Base-by-base conservation (phyloP, 345 rosid genomes). In the Hibiscus syriacus region DNA sequence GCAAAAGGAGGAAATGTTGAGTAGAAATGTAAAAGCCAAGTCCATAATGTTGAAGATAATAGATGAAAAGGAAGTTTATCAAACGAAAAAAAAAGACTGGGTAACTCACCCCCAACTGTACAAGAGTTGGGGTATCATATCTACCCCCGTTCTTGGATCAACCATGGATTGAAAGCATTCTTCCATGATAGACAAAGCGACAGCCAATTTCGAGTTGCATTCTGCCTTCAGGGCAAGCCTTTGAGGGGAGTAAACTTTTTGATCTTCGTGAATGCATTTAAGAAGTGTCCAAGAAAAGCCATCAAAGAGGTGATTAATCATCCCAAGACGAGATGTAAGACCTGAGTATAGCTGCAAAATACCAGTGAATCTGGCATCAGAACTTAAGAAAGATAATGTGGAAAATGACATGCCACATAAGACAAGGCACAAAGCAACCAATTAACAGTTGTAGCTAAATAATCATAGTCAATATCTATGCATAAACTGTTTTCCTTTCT, bases 81-180 rank as follows among this genome's bases (percentile, higher is more conserved):
- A 30, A 17, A 50, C 12, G 3, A 50, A 16, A 45, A 45, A 41
- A 67, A 23, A 30, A n/a, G 55, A 25, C 1, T 8, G 49, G 48
- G 61, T 27, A 13, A 65, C 76, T 80, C 76, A 90, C 98, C 93
- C 86, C 97, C 97, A 86, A 77, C 86, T 90, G 78, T 88, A 93
- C 45, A 93, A 69, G 79, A 85, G 84, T 66, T 90, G 97, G 58
- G 97, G 94, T 82, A 93, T 81, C 98, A 93, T 90, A 78, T 89
- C 84, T 70, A 93, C 79, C n/a, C n/a, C 98, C 5, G 98, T 93
- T 79, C 94, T 87, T 62, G 92, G 79, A 82, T 93, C 98, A 66
- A 93, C 77, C 98, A 93, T 93, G 38, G 98, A 79, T 74, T 80
- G 87, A 85, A 93, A 93, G 76, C 94, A 84, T 76, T 90, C 97